Evolutionary conservation across 352 stramenopile genomes (phyloP), one percentile per base, ranked within the genome.

Genomic region (Pseudoperonospora humuli): DNA sequence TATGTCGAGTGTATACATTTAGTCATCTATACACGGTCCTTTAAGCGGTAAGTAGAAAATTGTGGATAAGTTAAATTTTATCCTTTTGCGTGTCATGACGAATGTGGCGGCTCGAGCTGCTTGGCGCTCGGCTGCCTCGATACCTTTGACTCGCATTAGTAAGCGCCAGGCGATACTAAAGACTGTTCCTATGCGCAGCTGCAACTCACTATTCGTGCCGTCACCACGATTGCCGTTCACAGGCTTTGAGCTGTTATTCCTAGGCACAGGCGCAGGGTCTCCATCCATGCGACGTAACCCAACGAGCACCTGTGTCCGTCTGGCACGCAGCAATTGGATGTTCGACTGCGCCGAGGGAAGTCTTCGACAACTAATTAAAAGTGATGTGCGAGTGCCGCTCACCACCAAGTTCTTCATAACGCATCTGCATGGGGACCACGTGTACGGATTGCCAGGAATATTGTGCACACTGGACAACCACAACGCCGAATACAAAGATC

Each of bases 311-410:
- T 86, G 77, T 53, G 32, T 86, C 44, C 70, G 75, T 1, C 54
- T 86, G 9, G 64, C 65, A 11, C 77, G 81, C 32, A 65, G 61
- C 25, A 91, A 84, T 44, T 95, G 80, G 79, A 86, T 95, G 67
- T 92, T 95, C 40, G 84, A 95, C 61, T 93, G 81, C 28, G 84
- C 75, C 0, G 84, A 95, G 37, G 82, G 77, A 13, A 87, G 75
- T 41, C 47, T 89, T 32, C 61, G 75, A 3, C 81, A 95, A 45
- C 59, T 95, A 18, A 89, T 93, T 57, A 82, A 83, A 47, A 88
- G 69, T 43, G 66, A 67, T 7, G 69, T 90, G 14, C 70, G 75
- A 3, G 76, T 86, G 45, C 68, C 79, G 13, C 62, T 77, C 10
- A 86, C 75, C 4, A 84, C 79, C 53, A 83, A 83, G 54, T 92